Percentiles rank a stretch among this genome's conserved stretches.
These are phyloP conservation scores for Telfairia occidentalis DNA, from an alignment of 331 rosid genomes.

Conservation along the genomic window DNA sequence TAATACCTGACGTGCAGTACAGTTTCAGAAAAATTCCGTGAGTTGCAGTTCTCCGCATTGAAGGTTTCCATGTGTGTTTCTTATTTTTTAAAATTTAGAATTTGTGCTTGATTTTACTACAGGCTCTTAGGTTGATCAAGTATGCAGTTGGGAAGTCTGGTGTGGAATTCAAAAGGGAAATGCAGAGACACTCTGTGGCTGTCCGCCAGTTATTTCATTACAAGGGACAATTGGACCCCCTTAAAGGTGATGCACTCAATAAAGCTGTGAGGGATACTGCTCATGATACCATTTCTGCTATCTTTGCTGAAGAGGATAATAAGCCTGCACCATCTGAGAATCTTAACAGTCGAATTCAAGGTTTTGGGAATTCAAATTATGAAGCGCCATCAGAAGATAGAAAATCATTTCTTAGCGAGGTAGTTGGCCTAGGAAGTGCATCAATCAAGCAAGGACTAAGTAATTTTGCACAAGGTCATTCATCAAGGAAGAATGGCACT, in stretches of 20 bases:
- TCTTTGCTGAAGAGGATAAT: conserved; percentile 64
- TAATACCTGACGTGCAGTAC: neutral
- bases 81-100: neutral
- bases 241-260: conserved; percentile 91
- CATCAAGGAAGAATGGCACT: conserved; percentile 58
- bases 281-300: conserved; percentile 68
- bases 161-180: conserved; percentile 91
- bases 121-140: conserved; percentile 90
- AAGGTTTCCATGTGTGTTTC: neutral
- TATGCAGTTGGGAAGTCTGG: conserved; percentile 87
- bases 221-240: conserved; percentile 81
- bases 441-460: conserved; percentile 87
- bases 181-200: conserved; percentile 91
- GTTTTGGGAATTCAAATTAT: conserved; percentile 78
- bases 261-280: conserved; percentile 93
- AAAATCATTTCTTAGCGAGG: conserved; percentile 88
- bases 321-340: conserved; percentile 72
- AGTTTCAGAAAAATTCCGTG: neutral
- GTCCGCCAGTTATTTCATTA: conserved; percentile 81
- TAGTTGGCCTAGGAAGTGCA: conserved; percentile 94
- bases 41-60: neutral
- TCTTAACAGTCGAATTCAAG: conserved; percentile 78
- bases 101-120: conserved; percentile 19
- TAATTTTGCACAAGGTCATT: conserved; percentile 65
- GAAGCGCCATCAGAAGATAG: conserved; percentile 54